Percentiles rank a stretch among this genome's conserved stretches.
Conservation (phyloP, 2,329 filamentous ascomycete species). For the Taxawa tesnikishii region DNA sequence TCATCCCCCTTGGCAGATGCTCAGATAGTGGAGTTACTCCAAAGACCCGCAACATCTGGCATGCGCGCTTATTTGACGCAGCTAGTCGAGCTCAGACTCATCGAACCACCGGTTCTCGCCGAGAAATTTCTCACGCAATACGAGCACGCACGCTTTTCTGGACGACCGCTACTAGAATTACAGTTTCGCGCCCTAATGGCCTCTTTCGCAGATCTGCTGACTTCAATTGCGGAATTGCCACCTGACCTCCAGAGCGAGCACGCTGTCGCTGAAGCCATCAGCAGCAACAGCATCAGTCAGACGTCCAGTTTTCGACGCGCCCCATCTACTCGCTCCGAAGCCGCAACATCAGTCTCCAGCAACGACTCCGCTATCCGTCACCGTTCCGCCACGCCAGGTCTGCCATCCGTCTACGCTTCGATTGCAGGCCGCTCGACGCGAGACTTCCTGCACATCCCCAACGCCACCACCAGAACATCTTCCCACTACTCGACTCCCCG, state of each 20-base stretch:
- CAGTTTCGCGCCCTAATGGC: constrained; percentile 73
- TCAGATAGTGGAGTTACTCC: constrained; percentile 58
- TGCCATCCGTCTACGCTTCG: neutral
- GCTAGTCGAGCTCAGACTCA: constrained; percentile 55
- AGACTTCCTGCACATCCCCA: no score
- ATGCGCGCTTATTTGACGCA: constrained; percentile 68
- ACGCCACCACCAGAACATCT: no score
- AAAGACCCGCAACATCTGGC: constrained; percentile 57
- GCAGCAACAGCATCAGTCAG: neutral
- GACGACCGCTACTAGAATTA: constrained; percentile 50
- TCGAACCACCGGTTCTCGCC: constrained; percentile 37
- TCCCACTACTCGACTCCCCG: no score
- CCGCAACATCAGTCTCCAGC: neutral
- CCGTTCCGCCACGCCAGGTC: neutral
- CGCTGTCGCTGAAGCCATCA: no score
- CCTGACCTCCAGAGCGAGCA: no score
- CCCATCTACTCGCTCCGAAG: neutral
- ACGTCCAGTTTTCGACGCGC: neutral
- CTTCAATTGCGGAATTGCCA: constrained; percentile 46
- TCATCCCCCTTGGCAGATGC: constrained; percentile 43
- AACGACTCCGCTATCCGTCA: neutral
- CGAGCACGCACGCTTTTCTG: constrained; percentile 76
- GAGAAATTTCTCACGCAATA: constrained; percentile 60
- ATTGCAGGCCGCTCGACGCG: no score
- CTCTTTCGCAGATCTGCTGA: constrained; percentile 68